Evolutionary conservation across 169 alveolate species (phyloP).

Genomic region (Plasmodium reichenowi): DNA sequence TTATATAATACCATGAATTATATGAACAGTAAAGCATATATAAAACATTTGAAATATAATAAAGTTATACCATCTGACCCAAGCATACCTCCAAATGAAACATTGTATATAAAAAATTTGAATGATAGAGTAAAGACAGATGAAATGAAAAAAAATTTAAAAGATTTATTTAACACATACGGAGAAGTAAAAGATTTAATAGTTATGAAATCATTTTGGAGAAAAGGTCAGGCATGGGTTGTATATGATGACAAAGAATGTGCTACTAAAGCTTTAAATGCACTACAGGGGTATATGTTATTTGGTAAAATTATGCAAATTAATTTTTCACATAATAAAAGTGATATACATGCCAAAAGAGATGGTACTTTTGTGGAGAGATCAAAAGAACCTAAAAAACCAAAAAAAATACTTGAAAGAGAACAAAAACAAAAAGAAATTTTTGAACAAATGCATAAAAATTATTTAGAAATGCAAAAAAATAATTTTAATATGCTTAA

Average conservation of each 20-base stretch:
- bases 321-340: constrained; percentile 86
- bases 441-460: constrained; percentile 82
- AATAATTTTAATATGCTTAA: constrained; percentile 46
- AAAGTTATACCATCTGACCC: constrained; percentile 83
- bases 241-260: constrained; percentile 82
- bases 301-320: constrained; percentile 87
- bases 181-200: constrained; percentile 85
- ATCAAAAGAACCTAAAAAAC: constrained; percentile 88
- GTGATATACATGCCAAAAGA: constrained; percentile 85
- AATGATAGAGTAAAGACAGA: constrained; percentile 82
- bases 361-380: constrained; percentile 86
- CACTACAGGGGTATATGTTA: constrained; percentile 83
- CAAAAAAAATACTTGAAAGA: constrained; percentile 85
- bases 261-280: constrained; percentile 85
- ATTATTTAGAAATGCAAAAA: constrained; percentile 77
- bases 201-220: constrained; percentile 89
- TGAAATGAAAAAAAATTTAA: constrained; percentile 80
- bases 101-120: constrained; percentile 81
- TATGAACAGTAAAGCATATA: constrained; percentile 72
- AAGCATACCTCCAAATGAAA: constrained; percentile 83
- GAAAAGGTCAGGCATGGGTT: constrained; percentile 90
- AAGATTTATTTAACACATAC: constrained; percentile 80
- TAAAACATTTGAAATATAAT: constrained; percentile 75
- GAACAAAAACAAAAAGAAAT: constrained; percentile 80
- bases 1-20: constrained; percentile 45